Evolutionary conservation across 805 yeast species (phyloP).

Genomic region (Candida krabiensis): DNA sequence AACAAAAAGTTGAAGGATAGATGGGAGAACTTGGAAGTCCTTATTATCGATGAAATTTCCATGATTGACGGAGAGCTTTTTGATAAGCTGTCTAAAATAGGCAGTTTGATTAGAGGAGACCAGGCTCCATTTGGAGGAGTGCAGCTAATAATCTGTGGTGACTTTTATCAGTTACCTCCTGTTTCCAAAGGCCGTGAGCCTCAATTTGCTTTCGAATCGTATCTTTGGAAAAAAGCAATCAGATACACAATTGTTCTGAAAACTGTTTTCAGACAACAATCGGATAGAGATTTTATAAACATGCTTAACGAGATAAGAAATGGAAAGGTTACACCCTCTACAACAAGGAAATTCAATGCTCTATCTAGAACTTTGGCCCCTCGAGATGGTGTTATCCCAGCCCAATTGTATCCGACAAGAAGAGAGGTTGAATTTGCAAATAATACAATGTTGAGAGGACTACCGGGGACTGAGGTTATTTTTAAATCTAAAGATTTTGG

Average conservation of each 20-base stretch:
- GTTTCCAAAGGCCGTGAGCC: constrained; percentile 42
- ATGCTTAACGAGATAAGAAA: constrained; percentile 76
- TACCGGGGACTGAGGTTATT: constrained; percentile 44
- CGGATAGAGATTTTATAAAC: constrained; percentile 64
- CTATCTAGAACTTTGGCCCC: constrained; percentile 52
- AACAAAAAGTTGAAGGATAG: constrained; percentile 48
- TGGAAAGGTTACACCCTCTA: constrained; percentile 53
- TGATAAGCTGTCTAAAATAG: constrained; percentile 63
- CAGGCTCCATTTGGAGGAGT: constrained; percentile 74
- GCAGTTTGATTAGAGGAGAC: constrained; percentile 46
- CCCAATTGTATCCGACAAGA: constrained; percentile 73
- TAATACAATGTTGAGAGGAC: constrained; percentile 41
- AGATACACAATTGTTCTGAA: constrained; percentile 56
- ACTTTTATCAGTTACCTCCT: constrained; percentile 82
- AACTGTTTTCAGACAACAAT: constrained; percentile 75
- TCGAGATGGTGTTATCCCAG: constrained; percentile 64
- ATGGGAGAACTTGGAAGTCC: constrained; percentile 59
- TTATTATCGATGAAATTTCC: constrained; percentile 75
- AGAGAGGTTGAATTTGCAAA: constrained; percentile 72
- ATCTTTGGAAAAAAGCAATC: constrained; percentile 61
- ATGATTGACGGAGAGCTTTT: constrained; percentile 74
- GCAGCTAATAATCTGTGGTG: constrained; percentile 76
- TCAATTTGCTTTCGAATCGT: constrained; percentile 64
- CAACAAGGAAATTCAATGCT: constrained; percentile 48
- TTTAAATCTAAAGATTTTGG: constrained; percentile 62